Conservation (phyloP, 2,329 filamentous ascomycete species). For the Fusarium floridanum region DNA sequence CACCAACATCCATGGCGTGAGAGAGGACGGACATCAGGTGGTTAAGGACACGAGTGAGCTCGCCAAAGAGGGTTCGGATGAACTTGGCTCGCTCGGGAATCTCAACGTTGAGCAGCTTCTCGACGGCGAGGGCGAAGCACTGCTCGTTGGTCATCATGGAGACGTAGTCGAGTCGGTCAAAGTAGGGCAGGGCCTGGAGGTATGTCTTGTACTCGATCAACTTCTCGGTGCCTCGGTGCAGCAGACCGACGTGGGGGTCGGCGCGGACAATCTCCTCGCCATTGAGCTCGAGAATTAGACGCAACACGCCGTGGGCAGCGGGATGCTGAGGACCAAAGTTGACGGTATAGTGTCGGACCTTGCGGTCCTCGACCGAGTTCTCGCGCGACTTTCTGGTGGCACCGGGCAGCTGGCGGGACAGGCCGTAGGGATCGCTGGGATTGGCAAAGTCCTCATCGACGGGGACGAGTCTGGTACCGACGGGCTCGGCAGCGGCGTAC, state of each 20-base stretch:
- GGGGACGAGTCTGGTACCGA: slow-evolving; percentile 72
- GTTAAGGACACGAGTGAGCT: slow-evolving; percentile 94
- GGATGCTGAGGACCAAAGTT: slow-evolving; percentile 99
- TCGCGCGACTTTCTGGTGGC: slow-evolving; percentile 61
- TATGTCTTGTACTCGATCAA: slow-evolving; percentile 99
- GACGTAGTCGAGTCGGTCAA: slow-evolving; percentile 98
- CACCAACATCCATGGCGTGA: slow-evolving; percentile 99
- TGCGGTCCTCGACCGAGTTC: slow-evolving; percentile 72
- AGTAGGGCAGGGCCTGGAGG: slow-evolving; percentile 97
- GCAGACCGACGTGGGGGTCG: slow-evolving; percentile 95
- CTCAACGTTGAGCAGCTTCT: slow-evolving; percentile 98
- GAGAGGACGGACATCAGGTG: slow-evolving; percentile 98
- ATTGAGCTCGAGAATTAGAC: slow-evolving; percentile 96
- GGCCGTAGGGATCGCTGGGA: slow-evolving; percentile 63
- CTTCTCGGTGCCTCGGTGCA: slow-evolving; percentile 98
- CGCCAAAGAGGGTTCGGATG: slow-evolving; percentile 95
- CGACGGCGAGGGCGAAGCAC: slow-evolving; percentile 93
- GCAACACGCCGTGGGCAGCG: slow-evolving; percentile 96
- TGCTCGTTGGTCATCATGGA: slow-evolving; percentile 99
- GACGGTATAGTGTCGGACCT: slow-evolving; percentile 98
- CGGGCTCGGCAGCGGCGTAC: slow-evolving; percentile 68
- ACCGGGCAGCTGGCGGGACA: slow-evolving; percentile 57
- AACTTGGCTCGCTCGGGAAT: slow-evolving; percentile 96
- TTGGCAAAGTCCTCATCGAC: slow-evolving; percentile 74
- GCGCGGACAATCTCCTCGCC: slow-evolving; percentile 97